phyloP scores from a whole-genome alignment of 352 stramenopile species.

The Globisporangium cederbergense region DNA sequence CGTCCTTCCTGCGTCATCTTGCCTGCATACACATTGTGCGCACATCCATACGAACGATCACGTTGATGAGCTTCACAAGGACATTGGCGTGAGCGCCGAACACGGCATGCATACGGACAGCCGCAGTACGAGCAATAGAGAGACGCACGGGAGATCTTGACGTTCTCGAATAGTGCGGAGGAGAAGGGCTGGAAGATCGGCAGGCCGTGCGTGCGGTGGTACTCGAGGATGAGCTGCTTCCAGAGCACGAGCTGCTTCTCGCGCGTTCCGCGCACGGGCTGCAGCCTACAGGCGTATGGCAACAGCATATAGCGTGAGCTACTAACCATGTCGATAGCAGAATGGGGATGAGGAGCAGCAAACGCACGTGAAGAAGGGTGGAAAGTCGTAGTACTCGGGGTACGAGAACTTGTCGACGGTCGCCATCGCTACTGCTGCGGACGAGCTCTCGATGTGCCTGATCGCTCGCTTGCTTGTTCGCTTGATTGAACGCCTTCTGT shows the following conservation, averaged over 20 bases:
- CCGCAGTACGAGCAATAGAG: neutral
- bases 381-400: conserved; percentile 86
- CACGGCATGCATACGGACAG: neutral
- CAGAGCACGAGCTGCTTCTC: conserved; percentile 87
- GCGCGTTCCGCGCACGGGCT: conserved; percentile 75
- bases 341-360: neutral
- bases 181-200: conserved; percentile 66
- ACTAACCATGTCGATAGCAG: neutral
- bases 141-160: conserved; percentile 69
- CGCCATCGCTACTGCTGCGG: conserved; percentile 10
- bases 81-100: neutral
- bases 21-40: conserved; percentile 18
- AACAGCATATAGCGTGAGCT: neutral
- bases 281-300: conserved; percentile 31
- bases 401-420: conserved; percentile 75
- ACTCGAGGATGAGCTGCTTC: conserved; percentile 84
- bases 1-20: conserved; percentile 74
- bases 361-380: conserved; percentile 79
- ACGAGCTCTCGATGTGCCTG: neutral
- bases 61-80: no score
- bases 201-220: conserved; percentile 69
- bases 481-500: neutral
- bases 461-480: neutral
- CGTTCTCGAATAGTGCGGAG: conserved; percentile 78
- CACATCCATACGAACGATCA: neutral